Evolutionary conservation across 768 basidiomycete species (phyloP).

Genomic region (Rhodotorula diobovata): DNA sequence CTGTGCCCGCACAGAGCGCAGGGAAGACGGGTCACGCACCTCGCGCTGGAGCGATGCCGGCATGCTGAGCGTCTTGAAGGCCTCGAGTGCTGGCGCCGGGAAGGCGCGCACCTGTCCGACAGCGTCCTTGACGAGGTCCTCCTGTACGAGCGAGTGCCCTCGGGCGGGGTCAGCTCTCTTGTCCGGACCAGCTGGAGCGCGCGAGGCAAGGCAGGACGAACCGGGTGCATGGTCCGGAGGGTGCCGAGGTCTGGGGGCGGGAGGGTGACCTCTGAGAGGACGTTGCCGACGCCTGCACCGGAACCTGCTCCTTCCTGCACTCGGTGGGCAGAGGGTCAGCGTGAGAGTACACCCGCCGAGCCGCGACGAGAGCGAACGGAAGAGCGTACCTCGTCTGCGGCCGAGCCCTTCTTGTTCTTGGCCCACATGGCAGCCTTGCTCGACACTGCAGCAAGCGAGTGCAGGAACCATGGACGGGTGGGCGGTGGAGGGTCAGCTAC

Average conservation of each 20-base stretch:
- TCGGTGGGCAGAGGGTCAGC: not conserved
- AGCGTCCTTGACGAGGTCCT: conserved; percentile 1
- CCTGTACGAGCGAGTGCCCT: not conserved
- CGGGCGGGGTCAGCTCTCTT: not conserved
- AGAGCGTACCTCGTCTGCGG: conserved; percentile 12
- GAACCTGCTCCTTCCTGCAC: conserved; percentile 12
- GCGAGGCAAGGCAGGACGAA: not conserved
- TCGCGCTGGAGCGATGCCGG: conserved; percentile 11
- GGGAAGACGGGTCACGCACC: conserved; percentile 2
- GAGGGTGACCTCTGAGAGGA: conserved; percentile 22
- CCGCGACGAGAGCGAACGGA: too few relatives aligned
- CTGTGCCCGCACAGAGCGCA: too few relatives aligned
- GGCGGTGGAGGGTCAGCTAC: not conserved
- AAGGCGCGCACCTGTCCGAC: conserved; percentile 26
- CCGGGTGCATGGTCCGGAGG: conserved; percentile 23
- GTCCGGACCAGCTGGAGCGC: too few relatives aligned
- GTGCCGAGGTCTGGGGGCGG: conserved; percentile 14
- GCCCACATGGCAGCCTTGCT: conserved; percentile 19
- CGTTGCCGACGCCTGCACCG: conserved; percentile 9
- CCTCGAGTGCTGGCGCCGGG: conserved; percentile 6
- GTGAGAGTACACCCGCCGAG: not conserved
- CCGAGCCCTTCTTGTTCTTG: conserved; percentile 15
- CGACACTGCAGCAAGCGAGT: not conserved
- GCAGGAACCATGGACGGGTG: too few relatives aligned
- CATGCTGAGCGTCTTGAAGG: conserved; percentile 27